Conservation (phyloP, 1,139 yeast genomes). For the Yamadazyma siamensis region DNA sequence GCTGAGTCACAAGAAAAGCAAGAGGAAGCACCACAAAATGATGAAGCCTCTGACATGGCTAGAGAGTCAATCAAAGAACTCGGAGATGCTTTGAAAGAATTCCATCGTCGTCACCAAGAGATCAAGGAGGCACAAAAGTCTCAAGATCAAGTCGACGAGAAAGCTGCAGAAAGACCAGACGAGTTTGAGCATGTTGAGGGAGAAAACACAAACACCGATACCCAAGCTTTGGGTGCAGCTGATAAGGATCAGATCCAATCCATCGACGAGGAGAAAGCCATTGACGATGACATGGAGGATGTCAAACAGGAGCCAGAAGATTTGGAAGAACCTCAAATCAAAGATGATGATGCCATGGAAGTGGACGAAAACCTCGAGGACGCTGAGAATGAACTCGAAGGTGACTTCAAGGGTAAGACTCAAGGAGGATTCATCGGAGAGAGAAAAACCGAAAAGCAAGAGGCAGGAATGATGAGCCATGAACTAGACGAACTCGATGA, state of each 20-base stretch:
- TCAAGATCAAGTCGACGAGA: conserved; percentile 37
- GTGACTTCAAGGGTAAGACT: conserved; percentile 51
- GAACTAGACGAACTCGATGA: conserved; percentile 14
- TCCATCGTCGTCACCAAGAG: conserved; percentile 87
- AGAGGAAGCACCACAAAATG: conserved; percentile 36
- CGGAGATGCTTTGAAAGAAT: conserved; percentile 89
- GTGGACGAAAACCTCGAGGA: conserved; percentile 23
- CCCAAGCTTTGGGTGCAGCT: conserved; percentile 94
- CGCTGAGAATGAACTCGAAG: conserved; percentile 29
- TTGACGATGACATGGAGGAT: conserved; percentile 58
- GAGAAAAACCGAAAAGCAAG: conserved; percentile 27
- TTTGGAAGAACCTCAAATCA: conserved; percentile 19
- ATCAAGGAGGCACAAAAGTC: conserved; percentile 59
- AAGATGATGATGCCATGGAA: conserved; percentile 19
- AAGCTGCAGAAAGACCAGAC: conserved; percentile 69
- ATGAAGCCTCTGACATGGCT: conserved; percentile 69
- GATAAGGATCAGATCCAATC: conserved; percentile 74
- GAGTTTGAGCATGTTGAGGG: conserved; percentile 93
- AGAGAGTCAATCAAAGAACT: conserved; percentile 78
- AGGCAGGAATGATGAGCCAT: conserved; percentile 18
- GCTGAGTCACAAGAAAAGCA: conserved; percentile 21
- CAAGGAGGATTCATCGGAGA: conserved; percentile 53
- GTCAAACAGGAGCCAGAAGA: conserved; percentile 18
- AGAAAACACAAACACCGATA: conserved; percentile 66
- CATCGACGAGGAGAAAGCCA: conserved; percentile 81